phyloP scores from a whole-genome alignment of 2,329 filamentous ascomycete genomes.

The Nemania bipapillata region DNA sequence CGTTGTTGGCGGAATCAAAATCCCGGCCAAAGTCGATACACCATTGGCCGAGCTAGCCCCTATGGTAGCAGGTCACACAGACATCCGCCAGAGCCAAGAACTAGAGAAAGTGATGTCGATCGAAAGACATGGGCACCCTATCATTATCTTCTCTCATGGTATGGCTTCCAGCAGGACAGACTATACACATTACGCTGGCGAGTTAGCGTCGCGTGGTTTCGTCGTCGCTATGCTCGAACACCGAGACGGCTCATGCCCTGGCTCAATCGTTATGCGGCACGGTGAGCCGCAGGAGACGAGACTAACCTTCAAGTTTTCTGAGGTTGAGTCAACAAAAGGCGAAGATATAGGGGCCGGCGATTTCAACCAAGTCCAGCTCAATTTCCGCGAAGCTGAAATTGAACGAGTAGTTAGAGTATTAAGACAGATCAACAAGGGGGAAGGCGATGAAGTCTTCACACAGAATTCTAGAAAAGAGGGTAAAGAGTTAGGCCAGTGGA shows the following conservation, averaged over 20 bases:
- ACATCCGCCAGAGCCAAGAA: slow-evolving; percentile 37
- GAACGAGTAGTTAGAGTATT: slow-evolving; percentile 58
- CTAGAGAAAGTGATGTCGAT: slow-evolving; percentile 43
- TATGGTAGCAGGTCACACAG: slow-evolving; percentile 41
- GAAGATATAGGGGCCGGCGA: slow-evolving; percentile 45
- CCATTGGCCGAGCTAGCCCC: slow-evolving; percentile 51
- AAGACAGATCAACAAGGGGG: slow-evolving; percentile 54
- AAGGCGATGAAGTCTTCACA: slow-evolving; percentile 51
- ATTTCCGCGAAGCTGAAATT: slow-evolving; percentile 63
- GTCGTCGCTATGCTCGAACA: slow-evolving; percentile 64
- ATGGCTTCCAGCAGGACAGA: slow-evolving; percentile 62
- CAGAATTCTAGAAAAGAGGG: slow-evolving; percentile 63
- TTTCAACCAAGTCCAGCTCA: slow-evolving; percentile 61
- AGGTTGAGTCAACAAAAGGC: slow-evolving; percentile 52
- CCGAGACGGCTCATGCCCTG: slow-evolving; percentile 63
- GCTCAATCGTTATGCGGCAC: slow-evolving; percentile 54
- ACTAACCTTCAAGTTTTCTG: slow-evolving; percentile 53
- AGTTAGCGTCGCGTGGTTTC: slow-evolving; percentile 62
- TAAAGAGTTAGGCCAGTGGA: slow-evolving; percentile 61
- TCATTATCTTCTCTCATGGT: slow-evolving; percentile 65
- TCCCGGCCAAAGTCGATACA: slow-evolving; percentile 61
- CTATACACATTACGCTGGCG: slow-evolving; percentile 63
- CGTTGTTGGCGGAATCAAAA: slow-evolving; percentile 58
- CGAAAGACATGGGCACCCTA: slow-evolving; percentile 51
- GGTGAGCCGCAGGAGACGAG: slow-evolving; percentile 48